A percentile compares a stretch with the other conserved stretches of the same genome.
These are phyloP conservation scores for Aureobasidium sp. DNA, from an alignment of 2,329 filamentous ascomycete genomes.

Conservation along the genomic window DNA sequence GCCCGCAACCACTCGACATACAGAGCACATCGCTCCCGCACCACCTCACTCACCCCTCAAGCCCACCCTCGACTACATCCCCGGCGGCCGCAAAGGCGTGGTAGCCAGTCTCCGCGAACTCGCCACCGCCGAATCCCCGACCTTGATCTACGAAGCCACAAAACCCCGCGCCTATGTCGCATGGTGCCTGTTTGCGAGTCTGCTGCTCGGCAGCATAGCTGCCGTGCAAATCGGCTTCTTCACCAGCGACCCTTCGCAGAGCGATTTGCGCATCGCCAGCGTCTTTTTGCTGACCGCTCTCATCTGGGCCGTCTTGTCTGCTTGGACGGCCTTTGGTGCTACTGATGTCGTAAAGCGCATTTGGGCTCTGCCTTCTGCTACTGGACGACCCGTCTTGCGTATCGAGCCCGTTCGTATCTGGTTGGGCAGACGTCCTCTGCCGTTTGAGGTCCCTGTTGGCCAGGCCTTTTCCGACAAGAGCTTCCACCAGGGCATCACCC, in stretches of 20 bases:
- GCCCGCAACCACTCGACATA: neutral
- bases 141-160: conserved; percentile 8
- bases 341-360: neutral
- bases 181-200: neutral
- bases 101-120: neutral
- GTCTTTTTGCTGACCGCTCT: neutral
- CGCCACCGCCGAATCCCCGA: neutral
- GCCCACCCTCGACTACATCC: neutral
- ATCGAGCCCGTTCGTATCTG: neutral
- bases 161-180: conserved; percentile 4
- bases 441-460: conserved; percentile 7
- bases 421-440: neutral
- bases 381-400: neutral
- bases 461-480: neutral
- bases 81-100: neutral
- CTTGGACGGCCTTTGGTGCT: neutral
- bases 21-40: neutral
- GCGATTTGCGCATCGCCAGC: neutral
- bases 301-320: neutral
- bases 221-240: neutral
- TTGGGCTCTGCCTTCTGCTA: neutral
- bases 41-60: neutral
- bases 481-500: neutral
- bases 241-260: neutral
- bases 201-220: neutral